Conservation (phyloP, 192 early-diverging fungal species). For the Dissophora globulifera region DNA sequence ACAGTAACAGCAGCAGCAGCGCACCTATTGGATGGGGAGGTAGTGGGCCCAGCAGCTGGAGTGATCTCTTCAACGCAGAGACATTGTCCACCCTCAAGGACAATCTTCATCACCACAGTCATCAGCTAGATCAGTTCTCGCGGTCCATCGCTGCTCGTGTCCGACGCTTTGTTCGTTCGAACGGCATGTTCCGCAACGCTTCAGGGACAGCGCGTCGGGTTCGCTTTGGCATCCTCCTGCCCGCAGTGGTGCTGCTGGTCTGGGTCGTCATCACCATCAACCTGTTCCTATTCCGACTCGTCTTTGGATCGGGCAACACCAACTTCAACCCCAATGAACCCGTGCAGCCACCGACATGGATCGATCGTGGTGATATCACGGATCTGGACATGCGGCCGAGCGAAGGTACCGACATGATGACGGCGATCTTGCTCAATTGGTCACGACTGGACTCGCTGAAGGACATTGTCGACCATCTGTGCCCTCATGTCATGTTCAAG, state of each 20-base stretch:
- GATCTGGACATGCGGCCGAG: constrained; percentile 56
- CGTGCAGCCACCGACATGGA: constrained; percentile 12
- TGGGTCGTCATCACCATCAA: constrained; percentile 25
- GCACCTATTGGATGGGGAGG: not conserved
- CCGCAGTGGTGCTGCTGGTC: not conserved
- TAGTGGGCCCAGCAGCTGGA: not conserved
- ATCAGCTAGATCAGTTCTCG: constrained; percentile 31
- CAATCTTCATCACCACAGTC: constrained; percentile 20
- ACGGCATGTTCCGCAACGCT: constrained; percentile 15
- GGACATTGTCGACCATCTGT: constrained; percentile 60
- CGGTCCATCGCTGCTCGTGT: constrained; percentile 21
- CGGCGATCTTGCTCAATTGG: constrained; percentile 56
- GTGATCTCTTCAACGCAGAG: not conserved
- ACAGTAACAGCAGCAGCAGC: not conserved
- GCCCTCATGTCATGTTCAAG: constrained; percentile 66
- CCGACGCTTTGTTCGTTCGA: constrained; percentile 22
- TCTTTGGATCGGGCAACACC: constrained; percentile 20
- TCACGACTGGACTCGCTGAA: constrained; percentile 54
- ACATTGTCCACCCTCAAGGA: constrained; percentile 23
- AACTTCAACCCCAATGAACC: not conserved
- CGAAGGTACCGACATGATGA: constrained; percentile 58
- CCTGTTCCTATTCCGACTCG: constrained; percentile 18
- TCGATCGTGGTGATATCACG: constrained; percentile 45
- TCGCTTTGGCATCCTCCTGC: constrained; percentile 34
- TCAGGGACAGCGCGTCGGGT: constrained; percentile 33